Evolutionary conservation across 495 filamentous ascomycete genomes (phyloP), one percentile per base, ranked within the genome.

Genomic region (Trichoderma erinaceum): DNA sequence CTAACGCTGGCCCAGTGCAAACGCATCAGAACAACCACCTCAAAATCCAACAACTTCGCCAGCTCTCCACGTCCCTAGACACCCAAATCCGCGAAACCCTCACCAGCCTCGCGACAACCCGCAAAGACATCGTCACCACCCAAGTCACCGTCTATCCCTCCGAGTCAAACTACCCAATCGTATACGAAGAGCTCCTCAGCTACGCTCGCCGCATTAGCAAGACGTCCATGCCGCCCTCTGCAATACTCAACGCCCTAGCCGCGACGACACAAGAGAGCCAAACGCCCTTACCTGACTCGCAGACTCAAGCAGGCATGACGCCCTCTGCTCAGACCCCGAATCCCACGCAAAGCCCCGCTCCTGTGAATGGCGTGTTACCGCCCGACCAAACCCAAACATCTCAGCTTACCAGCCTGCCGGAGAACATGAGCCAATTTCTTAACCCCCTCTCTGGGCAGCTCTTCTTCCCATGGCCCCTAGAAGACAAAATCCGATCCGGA

Each of bases 121-220:
- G 91, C 66, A 85, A 83, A 66, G 89, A 92, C 67, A 81, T 93
- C 35, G 79, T 87, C 16, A 73, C 81, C 23, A 84, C 85, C 0
- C 82, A 85, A 0, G 80, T 85, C 0, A 89, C 85, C 1, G 73
- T 72, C 16, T 82, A 84, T 71, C 78, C 73, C 38, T 71, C 71
- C 58, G 73, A 73, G 29, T 71, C 74, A 1, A 74, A 72, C 70
- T 75, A 79, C 70, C 70, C 79, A 18, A 85, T 93, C 65, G 80
- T 83, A 15, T 88, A 88, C 67, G 80, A 80, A 61, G 89, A 92
- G 66, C 83, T 94, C 1, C 84, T 94, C 10, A 77, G 78, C 58
- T 92, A 89, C 71, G 91, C 91, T 11, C 85, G 86, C n/a, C 83
- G 84, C 69, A 92, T 93, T 69, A 87, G 84, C 67, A 86, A 84